Percentiles rank a stretch among this genome's conserved stretches.
phyloP scores from a whole-genome alignment of 257 asterid species.

The Solanum paucissectum region DNA sequence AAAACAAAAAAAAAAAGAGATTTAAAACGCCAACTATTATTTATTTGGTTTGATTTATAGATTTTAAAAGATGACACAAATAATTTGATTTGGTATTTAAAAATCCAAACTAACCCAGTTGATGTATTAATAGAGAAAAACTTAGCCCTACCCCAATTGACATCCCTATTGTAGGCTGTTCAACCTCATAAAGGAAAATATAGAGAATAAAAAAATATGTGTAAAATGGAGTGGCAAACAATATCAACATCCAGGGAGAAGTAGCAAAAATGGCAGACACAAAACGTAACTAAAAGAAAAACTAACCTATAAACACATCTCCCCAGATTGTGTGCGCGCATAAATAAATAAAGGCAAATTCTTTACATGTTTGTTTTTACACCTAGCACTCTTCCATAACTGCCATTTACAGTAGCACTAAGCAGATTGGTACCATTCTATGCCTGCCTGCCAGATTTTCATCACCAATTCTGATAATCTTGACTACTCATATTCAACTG shows the following conservation, averaged over 20 bases:
- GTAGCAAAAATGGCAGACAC: not conserved
- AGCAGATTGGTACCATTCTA: not conserved
- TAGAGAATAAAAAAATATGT: not conserved
- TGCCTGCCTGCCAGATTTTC: not conserved
- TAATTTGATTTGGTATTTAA: not conserved
- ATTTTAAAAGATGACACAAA: not conserved
- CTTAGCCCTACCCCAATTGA: not conserved
- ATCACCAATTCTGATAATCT: not conserved
- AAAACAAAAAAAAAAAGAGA: not conserved
- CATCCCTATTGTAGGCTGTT: not conserved
- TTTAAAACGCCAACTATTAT: not conserved
- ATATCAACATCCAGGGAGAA: not conserved
- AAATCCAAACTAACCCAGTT: not conserved
- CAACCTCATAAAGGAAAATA: not conserved
- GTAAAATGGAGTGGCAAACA: not conserved
- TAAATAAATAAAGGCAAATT: not conserved
- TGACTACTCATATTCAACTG: not conserved
- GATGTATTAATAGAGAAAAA: not conserved
- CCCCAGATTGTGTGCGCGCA: not conserved
- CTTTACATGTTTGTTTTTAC: not conserved
- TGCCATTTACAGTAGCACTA: not conserved
- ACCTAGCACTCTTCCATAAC: not conserved
- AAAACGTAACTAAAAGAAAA: not conserved
- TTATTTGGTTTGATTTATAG: not conserved
- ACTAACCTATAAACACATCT: not conserved